Base-by-base conservation (phyloP, 768 basidiomycete genomes). In the Lyophyllum semitale region DNA sequence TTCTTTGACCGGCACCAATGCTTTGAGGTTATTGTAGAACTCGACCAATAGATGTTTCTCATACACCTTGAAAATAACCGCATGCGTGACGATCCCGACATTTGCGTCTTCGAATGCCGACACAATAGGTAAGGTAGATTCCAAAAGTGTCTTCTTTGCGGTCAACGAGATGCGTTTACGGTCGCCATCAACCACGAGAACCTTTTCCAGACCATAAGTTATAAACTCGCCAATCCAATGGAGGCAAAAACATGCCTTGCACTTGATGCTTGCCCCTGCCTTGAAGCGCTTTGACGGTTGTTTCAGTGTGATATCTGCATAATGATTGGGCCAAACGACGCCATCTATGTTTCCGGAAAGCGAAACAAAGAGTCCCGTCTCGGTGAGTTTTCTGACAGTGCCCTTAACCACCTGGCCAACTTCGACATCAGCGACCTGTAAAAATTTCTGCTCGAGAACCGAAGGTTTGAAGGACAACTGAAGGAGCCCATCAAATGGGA, bases 251-350 rank as follows among this genome's bases (percentile, higher is more conserved):
- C 87, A 7, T 71, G 94, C 95, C 55, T 93, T 77, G 62, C 93
- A 95, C 74, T 91, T 96, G 70, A 98, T 89, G 48, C 68, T 82
- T 3, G 81, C 79, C 23, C 95, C 95, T 20, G 80, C 74, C 66
- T 93, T 95, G 77, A 97, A 99, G 57, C 88, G 82, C 72, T 87
- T 92, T 40, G 93, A 85, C 9, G 96, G 96, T 67, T 98, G 91
- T 67, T 95, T 97, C 62, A 98, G 79, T n/a, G 76, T 68, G 64
- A 98, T 95, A 69, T 99, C 97, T 11, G 97, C 94, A 67, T 91
- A 97, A 67, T 98, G 97, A 57, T 86, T 83, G 0, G 95, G 95
- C 91, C 93, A 97, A 20, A 98, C 79, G 25, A 97, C 88, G 26
- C 92, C 97, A 65, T 97, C 93, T 29, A 98, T 86, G 56, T 83